Base-by-base conservation (phyloP, 495 filamentous ascomycete genomes). In the Penicillium psychrofluorescens region DNA sequence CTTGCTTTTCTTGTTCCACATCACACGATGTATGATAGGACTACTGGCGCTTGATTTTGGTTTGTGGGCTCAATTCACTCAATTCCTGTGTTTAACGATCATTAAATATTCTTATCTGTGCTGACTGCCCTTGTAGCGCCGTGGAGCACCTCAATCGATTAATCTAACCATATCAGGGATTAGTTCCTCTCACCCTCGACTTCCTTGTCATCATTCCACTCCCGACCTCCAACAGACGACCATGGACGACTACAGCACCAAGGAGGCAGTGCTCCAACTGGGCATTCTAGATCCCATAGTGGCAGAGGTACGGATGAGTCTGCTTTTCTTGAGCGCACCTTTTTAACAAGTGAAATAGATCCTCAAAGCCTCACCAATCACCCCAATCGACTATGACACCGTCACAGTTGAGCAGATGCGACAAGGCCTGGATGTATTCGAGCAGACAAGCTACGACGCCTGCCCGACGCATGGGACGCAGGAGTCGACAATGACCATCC, bases 1-100 rank as follows among this genome's bases (percentile, higher is more conserved):
- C 37, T 41, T 59, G 42, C 43, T 51, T 49, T 64, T 53, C 54
- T 44, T 56, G 61, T 37, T 48, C 50, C 22, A 58, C 61, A 62
- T 68, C 55, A 54, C 58, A 51, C 54, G 55, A 62, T 70, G 66
- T 72, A 70, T 62, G 64, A 66, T 72, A 69, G 66, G 61, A 53
- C 52, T 22, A 3, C 22, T 61, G 66, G 67, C 67, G 65, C 65
- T 66, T 64, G 43, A 22, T 3, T 22, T 22, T 22, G 22, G 22
- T 22, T 22, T 22, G 22, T 22, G 22, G 22, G 22, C 22, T 22
- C 22, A 22, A 22, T 22, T 22, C 22, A 22, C 4, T 22, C 22
- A 22, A 22, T 22, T 22, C 3, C 22, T 22, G 22, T 22, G 22
- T 22, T 22, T 22, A 4, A 16, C 4, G 15, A 16, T 16, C 4